Conservation (phyloP, 78 protist species). For the Tieghemostelium lacteum region DNA sequence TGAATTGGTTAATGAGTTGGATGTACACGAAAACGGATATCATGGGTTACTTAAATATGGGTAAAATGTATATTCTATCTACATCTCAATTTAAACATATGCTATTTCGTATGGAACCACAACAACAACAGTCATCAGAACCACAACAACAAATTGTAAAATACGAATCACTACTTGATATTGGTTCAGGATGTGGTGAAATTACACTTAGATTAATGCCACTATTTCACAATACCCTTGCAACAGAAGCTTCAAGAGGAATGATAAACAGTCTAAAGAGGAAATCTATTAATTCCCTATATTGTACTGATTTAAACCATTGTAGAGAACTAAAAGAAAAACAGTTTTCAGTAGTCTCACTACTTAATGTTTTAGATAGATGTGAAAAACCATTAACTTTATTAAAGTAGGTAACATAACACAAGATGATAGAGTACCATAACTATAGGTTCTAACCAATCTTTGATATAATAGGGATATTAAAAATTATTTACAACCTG, state of each 20-base stretch:
- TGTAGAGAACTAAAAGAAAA: slow-evolving; percentile 16
- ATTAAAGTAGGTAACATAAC: slow-evolving; percentile 10
- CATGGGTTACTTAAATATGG: slow-evolving; percentile 73
- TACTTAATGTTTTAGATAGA: slow-evolving; percentile 80
- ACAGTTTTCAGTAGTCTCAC: slow-evolving; percentile 41
- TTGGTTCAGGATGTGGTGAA: slow-evolving; percentile 82
- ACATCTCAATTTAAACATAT: slow-evolving; percentile 37
- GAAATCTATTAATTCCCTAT: slow-evolving; percentile 16
- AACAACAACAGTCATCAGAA: background rate
- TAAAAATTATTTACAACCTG: slow-evolving; percentile 23
- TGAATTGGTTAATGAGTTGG: slow-evolving; percentile 40
- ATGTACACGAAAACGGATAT: slow-evolving; percentile 57
- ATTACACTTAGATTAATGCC: slow-evolving; percentile 34
- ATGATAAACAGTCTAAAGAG: slow-evolving; percentile 61
- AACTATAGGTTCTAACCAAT: background rate
- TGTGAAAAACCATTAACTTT: slow-evolving; percentile 73
- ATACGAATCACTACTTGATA: slow-evolving; percentile 57
- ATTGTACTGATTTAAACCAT: slow-evolving; percentile 14
- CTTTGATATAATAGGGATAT: background rate
- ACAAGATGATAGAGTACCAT: background rate
- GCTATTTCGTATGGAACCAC: background rate
- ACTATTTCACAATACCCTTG: slow-evolving; percentile 27
- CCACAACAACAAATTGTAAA: background rate
- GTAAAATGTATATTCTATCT: slow-evolving; percentile 74
- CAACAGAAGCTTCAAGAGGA: slow-evolving; percentile 73